Evolutionary conservation across 1,139 yeast genomes (phyloP).

Genomic region (Protomyces arabidopsidicola): DNA sequence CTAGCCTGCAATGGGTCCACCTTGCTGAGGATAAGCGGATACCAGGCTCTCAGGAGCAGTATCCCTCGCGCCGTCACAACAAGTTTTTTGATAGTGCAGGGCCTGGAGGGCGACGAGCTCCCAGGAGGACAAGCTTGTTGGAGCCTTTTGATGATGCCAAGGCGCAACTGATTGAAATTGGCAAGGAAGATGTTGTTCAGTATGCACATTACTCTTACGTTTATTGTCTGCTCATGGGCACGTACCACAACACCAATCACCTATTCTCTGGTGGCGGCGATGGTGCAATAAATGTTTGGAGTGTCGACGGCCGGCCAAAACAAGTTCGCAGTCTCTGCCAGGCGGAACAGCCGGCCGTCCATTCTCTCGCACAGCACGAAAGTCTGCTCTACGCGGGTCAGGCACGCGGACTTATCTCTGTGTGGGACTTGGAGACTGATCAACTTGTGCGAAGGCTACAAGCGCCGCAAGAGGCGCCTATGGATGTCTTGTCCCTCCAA

Average conservation of each 20-base stretch:
- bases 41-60: constrained; percentile 32
- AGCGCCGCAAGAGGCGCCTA: constrained; percentile 46
- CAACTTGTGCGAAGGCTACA: constrained; percentile 54
- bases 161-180: constrained; percentile 57
- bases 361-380: constrained; percentile 60
- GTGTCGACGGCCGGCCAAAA: constrained; percentile 33
- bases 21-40: constrained; percentile 33
- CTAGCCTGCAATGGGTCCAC: constrained; percentile 71
- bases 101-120: constrained; percentile 56
- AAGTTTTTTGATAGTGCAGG: constrained; percentile 86
- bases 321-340: constrained; percentile 48
- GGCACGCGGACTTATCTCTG: constrained; percentile 63
- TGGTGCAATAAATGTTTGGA: constrained; percentile 78
- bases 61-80: constrained; percentile 57
- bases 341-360: constrained; percentile 52
- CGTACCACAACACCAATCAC: constrained; percentile 40
- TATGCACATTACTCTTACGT: constrained; percentile 93
- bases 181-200: constrained; percentile 57
- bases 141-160: constrained; percentile 11
- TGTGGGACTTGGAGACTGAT: constrained; percentile 78
- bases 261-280: constrained; percentile 83
- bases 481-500: constrained; percentile 44
- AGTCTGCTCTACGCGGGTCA: constrained; percentile 76
- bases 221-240: constrained; percentile 38
- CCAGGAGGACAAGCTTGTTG: background rate